These are phyloP conservation scores for Amoebophrya sp. DNA, from an alignment of 169 alveolate species.

Conservation along the genomic window DNA sequence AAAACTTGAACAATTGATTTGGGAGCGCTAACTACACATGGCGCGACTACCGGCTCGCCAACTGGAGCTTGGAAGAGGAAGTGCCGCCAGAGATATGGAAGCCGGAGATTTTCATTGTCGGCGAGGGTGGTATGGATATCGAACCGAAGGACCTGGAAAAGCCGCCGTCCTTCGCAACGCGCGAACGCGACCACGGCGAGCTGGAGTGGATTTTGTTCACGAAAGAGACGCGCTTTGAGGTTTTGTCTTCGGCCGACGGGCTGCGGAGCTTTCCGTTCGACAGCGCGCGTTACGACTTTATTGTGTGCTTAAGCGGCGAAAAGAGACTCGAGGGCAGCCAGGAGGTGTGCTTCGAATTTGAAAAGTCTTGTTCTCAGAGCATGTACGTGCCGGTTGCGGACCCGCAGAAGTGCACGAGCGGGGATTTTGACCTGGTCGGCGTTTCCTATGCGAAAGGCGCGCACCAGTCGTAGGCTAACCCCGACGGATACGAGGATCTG, in stretches of 20 bases:
- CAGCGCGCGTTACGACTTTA: neutral
- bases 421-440: neutral
- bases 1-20: no score
- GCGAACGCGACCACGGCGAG: neutral
- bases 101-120: neutral
- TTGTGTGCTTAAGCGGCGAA: neutral
- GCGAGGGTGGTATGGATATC: neutral
- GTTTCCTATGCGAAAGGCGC: neutral
- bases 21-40: no score
- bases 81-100: neutral
- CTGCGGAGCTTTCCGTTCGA: neutral
- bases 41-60: neutral
- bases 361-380: neutral
- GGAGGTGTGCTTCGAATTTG: neutral
- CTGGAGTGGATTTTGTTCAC: neutral
- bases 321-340: neutral
- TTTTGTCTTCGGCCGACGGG: neutral
- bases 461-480: neutral
- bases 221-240: neutral
- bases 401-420: conserved; percentile 20
- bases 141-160: neutral
- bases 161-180: conserved; percentile 8
- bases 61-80: conserved; percentile 4
- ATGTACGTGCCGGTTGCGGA: neutral
- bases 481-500: neutral